Base-by-base conservation (phyloP, 345 rosid genomes). In the Brassica rapa region DNA sequence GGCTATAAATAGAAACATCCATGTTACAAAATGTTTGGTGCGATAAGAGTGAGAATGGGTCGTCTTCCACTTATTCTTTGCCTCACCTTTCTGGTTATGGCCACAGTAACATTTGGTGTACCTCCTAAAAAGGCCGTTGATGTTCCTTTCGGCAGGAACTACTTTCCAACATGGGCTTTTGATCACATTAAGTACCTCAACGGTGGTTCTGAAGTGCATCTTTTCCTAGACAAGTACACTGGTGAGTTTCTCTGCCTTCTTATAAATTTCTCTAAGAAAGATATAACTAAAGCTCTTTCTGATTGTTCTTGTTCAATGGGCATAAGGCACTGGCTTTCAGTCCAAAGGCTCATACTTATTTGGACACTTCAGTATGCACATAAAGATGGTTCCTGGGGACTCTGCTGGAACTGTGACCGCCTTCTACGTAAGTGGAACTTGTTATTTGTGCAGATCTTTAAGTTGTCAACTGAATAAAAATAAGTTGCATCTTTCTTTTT, bases 321-420 rank as follows among this genome's bases (percentile, higher is more conserved):
- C 16, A 19, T 51, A 71, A 92, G 98, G 98, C 11, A 88, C 98
- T 30, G 97, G 95, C 29, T 93, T 93, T 82, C 97, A 89, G 76
- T 91, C 98, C 19, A 93, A 91, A 74, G 95, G 93, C 2, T 80
- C 86, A 1, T 91, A 93, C 87, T 78, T 89, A 80, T 93, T 91
- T 72, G 97, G 98, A 30, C 93, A 89, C 73, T 91, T 93, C 82
- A 87, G 88, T 75, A 89, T 89, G 95, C 89, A 93, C 59, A 89
- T 93, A 15, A 91, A 89, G 88, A 64, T 93, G 77, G 92, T 88
- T 82, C 80, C 88, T 5, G 93, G 93, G 8, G 93, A 93, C 77
- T 91, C 93, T 59, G 97, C 98, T 4, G 98, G 98, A 76, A 86
- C 89, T 4, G 98, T 91, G 27, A 89, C 95, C 56, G 97, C 95